phyloP scores from a whole-genome alignment of 805 yeast genomes.

The Teunomyces gatunensis region DNA sequence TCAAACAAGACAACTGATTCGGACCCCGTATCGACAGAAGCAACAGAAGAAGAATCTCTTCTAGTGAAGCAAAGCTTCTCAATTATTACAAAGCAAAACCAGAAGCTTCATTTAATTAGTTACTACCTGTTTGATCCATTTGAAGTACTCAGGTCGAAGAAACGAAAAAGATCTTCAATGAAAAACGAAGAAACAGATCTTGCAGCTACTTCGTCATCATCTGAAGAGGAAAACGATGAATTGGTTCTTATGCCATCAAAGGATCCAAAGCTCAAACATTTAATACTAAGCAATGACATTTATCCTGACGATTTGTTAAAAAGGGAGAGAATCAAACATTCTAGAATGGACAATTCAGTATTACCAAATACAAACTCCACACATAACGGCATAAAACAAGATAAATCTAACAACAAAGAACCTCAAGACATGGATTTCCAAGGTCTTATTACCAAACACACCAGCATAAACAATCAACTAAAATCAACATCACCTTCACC shows the following conservation, averaged over 20 bases:
- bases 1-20: background rate
- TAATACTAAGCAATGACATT: conserved; percentile 18
- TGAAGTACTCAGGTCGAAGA: background rate
- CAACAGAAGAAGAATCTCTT: background rate
- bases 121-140: conserved; percentile 28
- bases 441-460: background rate
- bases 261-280: conserved; percentile 22
- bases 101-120: conserved; percentile 60
- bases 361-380: background rate
- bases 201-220: background rate
- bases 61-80: conserved; percentile 65
- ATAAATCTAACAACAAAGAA: background rate
- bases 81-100: conserved; percentile 49
- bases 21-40: conserved; percentile 40
- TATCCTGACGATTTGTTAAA: conserved; percentile 18
- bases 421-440: background rate
- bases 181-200: background rate
- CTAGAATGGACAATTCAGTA: background rate
- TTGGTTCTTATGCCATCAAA: conserved; percentile 15
- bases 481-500: background rate
- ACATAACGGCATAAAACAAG: no score
- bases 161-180: background rate
- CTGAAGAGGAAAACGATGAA: background rate
- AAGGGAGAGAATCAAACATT: background rate
- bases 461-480: background rate